Conservation (phyloP, 2,329 filamentous ascomycete species). For the Arthrobotrys sinensis region DNA sequence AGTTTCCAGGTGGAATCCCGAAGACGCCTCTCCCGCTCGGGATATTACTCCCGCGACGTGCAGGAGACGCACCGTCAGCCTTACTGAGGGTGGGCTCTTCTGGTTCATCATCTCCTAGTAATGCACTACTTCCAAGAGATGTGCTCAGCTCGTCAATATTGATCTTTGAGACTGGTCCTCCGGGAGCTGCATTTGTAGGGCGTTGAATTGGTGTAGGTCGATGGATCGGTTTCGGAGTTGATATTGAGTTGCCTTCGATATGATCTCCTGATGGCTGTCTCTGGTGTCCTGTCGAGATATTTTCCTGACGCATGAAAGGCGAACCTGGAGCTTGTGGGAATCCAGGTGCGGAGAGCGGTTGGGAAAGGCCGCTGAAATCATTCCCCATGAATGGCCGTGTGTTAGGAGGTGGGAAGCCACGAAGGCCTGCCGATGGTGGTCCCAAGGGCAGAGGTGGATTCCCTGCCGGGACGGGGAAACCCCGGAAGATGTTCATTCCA, state of each 20-base stretch:
- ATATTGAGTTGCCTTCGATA: constrained; percentile 59
- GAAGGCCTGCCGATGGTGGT: constrained; percentile 55
- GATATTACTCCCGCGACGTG: constrained; percentile 71
- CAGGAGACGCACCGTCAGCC: constrained; percentile 66
- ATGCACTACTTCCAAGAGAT: constrained; percentile 89
- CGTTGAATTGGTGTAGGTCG: constrained; percentile 90
- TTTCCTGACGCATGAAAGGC: constrained; percentile 53
- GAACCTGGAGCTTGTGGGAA: constrained; percentile 48
- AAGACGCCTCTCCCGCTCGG: constrained; percentile 71
- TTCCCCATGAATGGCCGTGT: constrained; percentile 44
- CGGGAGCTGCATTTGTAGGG: constrained; percentile 79
- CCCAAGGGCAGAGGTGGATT: constrained; percentile 63
- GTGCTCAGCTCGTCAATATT: constrained; percentile 79
- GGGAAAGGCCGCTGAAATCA: constrained; percentile 36
- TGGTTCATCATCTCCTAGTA: constrained; percentile 82
- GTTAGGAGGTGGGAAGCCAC: constrained; percentile 42
- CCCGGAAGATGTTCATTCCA: constrained; percentile 71
- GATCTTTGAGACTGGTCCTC: constrained; percentile 65
- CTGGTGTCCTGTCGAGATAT: constrained; percentile 43
- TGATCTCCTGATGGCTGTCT: constrained; percentile 51
- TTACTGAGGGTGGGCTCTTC: constrained; percentile 72
- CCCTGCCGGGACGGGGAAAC: constrained; percentile 72
- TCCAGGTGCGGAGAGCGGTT: constrained; percentile 26
- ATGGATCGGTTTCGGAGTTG: constrained; percentile 76
- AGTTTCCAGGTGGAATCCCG: constrained; percentile 59